Evolutionary conservation across 1,139 yeast genomes (phyloP).

Genomic region (Pneumocystis sp.): DNA sequence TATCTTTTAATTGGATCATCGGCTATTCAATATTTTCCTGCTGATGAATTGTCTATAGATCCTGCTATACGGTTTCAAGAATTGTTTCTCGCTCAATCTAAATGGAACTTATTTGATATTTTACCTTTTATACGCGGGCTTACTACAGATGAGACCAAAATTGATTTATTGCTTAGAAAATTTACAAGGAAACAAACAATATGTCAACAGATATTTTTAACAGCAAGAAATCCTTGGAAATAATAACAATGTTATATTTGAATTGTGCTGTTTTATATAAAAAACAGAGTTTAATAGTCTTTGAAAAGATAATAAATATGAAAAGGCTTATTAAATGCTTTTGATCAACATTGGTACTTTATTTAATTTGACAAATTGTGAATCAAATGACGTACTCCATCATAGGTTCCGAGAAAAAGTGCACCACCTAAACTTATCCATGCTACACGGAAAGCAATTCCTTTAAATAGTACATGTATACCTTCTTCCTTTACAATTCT

Average conservation of each 20-base stretch:
- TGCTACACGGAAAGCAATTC: constrained; percentile 86
- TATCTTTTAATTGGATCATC: neutral
- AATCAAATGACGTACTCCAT: constrained; percentile 33
- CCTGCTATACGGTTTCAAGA: neutral
- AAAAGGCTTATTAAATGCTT: neutral
- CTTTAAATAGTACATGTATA: constrained; percentile 49
- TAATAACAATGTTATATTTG: neutral
- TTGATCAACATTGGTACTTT: neutral
- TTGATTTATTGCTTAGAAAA: neutral
- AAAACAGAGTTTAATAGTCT: too few relatives aligned
- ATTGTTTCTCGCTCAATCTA: neutral
- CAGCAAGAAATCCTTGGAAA: neutral
- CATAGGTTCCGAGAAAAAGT: constrained; percentile 86
- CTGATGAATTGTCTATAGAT: neutral
- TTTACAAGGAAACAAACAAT: neutral
- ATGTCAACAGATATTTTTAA: neutral
- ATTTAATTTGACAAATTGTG: neutral
- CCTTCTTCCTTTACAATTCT: constrained; percentile 53
- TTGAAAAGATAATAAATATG: neutral
- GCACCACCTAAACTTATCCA: constrained; percentile 99
- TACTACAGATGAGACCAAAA: neutral
- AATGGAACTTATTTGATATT: neutral
- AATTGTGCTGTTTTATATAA: neutral
- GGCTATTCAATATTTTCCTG: neutral
- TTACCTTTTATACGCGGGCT: neutral